Evolutionary conservation across 2,329 filamentous ascomycete genomes (phyloP).

Genomic region (Falciphora oryzae): DNA sequence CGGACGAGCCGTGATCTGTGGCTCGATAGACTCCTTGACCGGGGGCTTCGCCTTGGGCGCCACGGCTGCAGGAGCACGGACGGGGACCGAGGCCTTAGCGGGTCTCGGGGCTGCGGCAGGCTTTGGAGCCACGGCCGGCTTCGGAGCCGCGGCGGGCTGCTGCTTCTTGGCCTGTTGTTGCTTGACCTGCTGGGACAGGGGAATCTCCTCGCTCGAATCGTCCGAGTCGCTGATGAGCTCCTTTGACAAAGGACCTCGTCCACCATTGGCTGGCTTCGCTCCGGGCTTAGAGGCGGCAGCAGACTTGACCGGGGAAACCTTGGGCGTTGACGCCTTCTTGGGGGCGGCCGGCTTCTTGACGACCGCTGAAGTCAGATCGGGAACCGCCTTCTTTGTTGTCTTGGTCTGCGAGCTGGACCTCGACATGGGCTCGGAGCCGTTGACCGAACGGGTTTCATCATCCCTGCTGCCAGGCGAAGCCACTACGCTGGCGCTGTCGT

Average conservation of each 20-base stretch:
- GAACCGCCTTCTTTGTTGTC: conserved; percentile 44
- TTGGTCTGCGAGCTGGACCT: conserved; percentile 48
- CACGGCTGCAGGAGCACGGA: conserved; percentile 4
- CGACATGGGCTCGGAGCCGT: conserved; percentile 38
- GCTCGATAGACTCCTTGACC: conserved; percentile 14
- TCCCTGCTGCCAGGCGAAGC: conserved; percentile 31
- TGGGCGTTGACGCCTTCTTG: conserved; percentile 32
- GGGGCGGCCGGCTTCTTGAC: conserved; percentile 47
- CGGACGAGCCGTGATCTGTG: conserved; percentile 17
- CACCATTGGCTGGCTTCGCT: conserved; percentile 31
- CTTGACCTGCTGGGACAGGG: conserved; percentile 18
- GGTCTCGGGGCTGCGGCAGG: conserved; percentile 1
- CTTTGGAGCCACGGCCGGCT: conserved; percentile 16
- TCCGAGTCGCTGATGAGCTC: conserved; percentile 53
- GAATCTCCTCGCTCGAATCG: conserved; percentile 46
- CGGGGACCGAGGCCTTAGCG: conserved; percentile 10
- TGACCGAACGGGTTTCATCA: conserved; percentile 33
- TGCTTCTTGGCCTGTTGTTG: conserved; percentile 25
- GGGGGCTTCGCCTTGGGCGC: conserved; percentile 10
- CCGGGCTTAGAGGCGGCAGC: conserved; percentile 20
- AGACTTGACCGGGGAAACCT: conserved; percentile 33
- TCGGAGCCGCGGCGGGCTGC: conserved; percentile 16
- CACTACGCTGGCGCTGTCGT: conserved; percentile 34
- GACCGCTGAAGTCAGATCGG: conserved; percentile 22
- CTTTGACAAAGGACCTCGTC: conserved; percentile 36